Evolutionary conservation across 2,329 filamentous ascomycete genomes (phyloP), one percentile per base, ranked within the genome.

Genomic region (Cytospora piceae): DNA sequence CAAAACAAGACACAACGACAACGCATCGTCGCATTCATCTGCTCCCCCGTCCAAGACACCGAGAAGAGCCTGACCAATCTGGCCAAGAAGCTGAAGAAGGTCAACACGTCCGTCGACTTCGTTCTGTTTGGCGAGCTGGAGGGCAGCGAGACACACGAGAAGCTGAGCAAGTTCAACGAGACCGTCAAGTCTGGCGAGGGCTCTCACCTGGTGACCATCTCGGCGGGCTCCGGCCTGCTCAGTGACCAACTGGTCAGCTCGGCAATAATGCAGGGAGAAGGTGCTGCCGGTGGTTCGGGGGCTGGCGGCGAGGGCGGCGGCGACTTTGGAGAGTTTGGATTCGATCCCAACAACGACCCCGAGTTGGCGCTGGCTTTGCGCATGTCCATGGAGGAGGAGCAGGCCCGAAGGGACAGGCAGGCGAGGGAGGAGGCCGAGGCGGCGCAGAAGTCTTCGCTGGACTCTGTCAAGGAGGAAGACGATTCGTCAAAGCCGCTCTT

Each of bases 41-140:
- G 95, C 85, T 97, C 93, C 52, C 91, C 94, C 32, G 90, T 98
- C 74, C 85, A 89, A 68, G 95, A 99, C 75, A 90, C 92, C 70
- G 91, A 97, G 78, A 95, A 95, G 81, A 88, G 90, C 62, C 87
- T 99, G 59, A 86, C 94, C 69, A 92, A 92, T 75, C 85, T 99
- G 34, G 94, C 95, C 54, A 96, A 95, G 83, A 96, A 95, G 82
- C 96, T 98, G 93, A 98, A 98, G 88, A 99, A 99, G 86, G 91
- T 90, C 78, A 94, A 92, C 74, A 92, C 97, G 67, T 92, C 90
- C 68, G 92, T 99, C 75, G 95, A 99, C 78, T 94, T 99, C 74
- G 87, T 99, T 68, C 88, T 94, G 56, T 99, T 99, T 73, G 95
- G 95, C 71, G 94, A 99, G 73, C 85, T 97, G 61, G 92, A 95